A percentile compares a stretch with the other conserved stretches of the same genome.
Evolutionary conservation across 1,284 basidiomycete species (phyloP).

Genomic region (Apiotrichum sp.): DNA sequence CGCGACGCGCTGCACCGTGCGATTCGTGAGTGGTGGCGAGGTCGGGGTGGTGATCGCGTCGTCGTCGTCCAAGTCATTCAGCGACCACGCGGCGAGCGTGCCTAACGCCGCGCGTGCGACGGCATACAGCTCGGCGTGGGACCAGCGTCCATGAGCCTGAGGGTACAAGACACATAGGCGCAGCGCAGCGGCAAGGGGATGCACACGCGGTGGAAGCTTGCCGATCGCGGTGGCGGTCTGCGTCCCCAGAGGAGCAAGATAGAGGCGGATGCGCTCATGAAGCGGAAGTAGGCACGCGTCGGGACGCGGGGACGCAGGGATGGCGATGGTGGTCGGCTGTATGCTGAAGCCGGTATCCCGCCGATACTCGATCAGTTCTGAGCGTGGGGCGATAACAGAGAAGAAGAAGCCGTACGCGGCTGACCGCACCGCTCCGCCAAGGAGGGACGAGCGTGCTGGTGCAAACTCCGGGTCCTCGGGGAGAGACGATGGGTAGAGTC

Average conservation of each 20-base stretch:
- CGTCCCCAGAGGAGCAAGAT: not conserved
- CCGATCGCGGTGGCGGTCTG: not conserved
- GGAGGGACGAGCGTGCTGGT: too few species aligned
- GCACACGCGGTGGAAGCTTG: not conserved
- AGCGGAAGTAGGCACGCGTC: not conserved
- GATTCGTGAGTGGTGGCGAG: not conserved
- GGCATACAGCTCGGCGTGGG: not conserved
- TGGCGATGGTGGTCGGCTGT: too few species aligned
- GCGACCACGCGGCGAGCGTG: not conserved
- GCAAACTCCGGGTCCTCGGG: conserved; percentile 29
- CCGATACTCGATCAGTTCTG: too few species aligned
- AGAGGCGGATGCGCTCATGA: not conserved
- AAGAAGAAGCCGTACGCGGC: too few species aligned
- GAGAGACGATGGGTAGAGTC: conserved; percentile 29
- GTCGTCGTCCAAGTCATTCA: too few species aligned
- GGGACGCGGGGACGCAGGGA: too few species aligned
- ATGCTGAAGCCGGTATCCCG: too few species aligned
- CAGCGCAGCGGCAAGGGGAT: not conserved
- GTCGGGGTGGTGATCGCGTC: not conserved
- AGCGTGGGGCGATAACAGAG: too few species aligned
- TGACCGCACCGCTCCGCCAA: too few species aligned
- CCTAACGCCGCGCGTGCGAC: not conserved
- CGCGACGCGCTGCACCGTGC: not conserved
- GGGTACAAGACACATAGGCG: not conserved
- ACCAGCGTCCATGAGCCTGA: not conserved